Base-by-base conservation (phyloP, 2,329 filamentous ascomycete species). In the Microsporum ferrugineum region DNA sequence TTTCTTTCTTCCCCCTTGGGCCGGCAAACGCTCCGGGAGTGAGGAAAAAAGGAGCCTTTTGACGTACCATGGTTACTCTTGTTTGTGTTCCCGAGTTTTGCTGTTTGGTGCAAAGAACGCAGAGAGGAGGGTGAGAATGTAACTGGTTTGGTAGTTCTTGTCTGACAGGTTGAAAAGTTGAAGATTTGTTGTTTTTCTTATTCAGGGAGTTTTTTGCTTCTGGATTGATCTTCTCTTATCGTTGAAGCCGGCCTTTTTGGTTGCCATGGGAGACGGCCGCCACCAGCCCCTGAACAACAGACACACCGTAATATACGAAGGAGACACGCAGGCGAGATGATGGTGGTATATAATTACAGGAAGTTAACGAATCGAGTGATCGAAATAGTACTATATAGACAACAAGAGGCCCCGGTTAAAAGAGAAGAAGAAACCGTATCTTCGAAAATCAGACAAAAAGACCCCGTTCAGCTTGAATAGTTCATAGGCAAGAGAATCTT, bases 191-290 rank as follows among this genome's bases (percentile, higher is more conserved):
- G 23, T 55, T n/a, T 51, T 12, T 51, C 14, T 51, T 7, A 29
- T 29, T 14, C 2, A 29, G 23, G 31, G 31, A n/a, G 51, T 36
- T 33, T 55, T 29, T 29, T 36, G 7, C 31, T 55, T 33, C 23
- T 55, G n/a, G 23, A n/a, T 23, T 31, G 12, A 5, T 34, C 31
- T 55, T 34, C 17, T 36, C 49, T 55, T 55, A 55, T 55, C 33
- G 51, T 17, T 31, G 14, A 31, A 17, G 17, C 45, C 27, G 27
- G 27, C 45, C 47, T 12, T 23, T 31, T 62, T 38, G 17, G 61
- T 62, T 62, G 61, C 61, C 61, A 62, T 60, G 61, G 61, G 61
- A 62, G 43, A 62, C 61, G 49, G 31, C 7, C 39, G 17, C 27
- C 27, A 55, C 39, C n/a, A 43, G 14, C 45, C 23, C 45, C 43